Evolutionary conservation across 192 early-diverging fungal genomes (phyloP).

Genomic region (Globomyces pollinis-pini): DNA sequence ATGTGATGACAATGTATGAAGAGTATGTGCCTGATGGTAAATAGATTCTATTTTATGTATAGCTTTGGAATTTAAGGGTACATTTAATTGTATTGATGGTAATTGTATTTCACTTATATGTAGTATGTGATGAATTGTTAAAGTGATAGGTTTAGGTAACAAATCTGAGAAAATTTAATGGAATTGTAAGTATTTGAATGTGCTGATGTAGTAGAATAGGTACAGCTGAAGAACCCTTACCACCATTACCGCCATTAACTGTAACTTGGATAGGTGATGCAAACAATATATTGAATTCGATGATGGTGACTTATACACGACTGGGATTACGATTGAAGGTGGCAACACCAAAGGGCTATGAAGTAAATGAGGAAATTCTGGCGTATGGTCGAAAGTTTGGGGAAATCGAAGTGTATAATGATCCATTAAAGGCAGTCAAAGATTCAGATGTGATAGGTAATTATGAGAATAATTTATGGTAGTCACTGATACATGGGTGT

Average conservation of each 20-base stretch:
- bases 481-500: conserved; percentile 99
- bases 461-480: too few relatives aligned
- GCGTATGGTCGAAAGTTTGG: conserved; percentile 27
- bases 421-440: conserved; percentile 70
- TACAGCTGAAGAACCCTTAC: conserved; percentile 25
- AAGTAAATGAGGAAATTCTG: conserved; percentile 60
- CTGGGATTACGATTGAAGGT: conserved; percentile 73
- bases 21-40: conserved; percentile 31
- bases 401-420: conserved; percentile 43
- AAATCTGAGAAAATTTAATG: too few relatives aligned
- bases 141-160: neutral
- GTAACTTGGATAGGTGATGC: conserved; percentile 99
- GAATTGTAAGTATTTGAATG: too few relatives aligned
- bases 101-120: too few relatives aligned
- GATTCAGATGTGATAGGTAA: conserved; percentile 78
- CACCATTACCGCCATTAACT: conserved; percentile 53
- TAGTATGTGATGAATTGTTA: too few relatives aligned
- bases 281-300: conserved; percentile 93
- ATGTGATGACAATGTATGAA: conserved; percentile 93
- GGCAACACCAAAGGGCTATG: conserved; percentile 81
- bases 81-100: too few relatives aligned
- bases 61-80: too few relatives aligned
- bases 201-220: too few relatives aligned
- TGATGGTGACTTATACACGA: conserved; percentile 83
- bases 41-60: neutral